A percentile compares a stretch with the other conserved stretches of the same genome.
These are phyloP conservation scores for Teratosphaeria zuluensis DNA, from an alignment of 2,329 filamentous ascomycete species.

Conservation along the genomic window DNA sequence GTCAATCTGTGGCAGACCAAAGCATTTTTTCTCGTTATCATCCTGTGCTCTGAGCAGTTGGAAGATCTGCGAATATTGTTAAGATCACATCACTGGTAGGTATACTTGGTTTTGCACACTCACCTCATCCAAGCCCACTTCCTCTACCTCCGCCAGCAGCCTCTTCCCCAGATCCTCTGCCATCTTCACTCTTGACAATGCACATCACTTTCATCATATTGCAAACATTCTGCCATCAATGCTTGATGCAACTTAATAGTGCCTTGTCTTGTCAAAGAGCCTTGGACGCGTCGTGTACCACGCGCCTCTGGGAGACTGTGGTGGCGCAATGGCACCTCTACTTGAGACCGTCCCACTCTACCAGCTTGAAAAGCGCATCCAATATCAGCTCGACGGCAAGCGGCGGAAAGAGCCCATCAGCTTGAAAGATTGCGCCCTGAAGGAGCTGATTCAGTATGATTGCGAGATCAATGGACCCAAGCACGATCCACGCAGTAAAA, in stretches of 20 bases:
- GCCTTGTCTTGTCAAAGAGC: neutral
- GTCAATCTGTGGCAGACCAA: conserved; percentile 42
- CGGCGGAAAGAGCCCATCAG: conserved; percentile 44
- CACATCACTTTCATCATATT: neutral
- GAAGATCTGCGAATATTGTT: conserved; percentile 27
- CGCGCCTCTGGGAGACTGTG: neutral
- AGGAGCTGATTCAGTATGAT: conserved; percentile 53
- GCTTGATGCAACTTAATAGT: too few species aligned
- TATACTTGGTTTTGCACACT: conserved; percentile 7
- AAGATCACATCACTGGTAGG: neutral
- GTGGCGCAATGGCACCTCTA: conserved; percentile 44
- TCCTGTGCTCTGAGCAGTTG: conserved; percentile 26
- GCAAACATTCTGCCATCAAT: too few species aligned
- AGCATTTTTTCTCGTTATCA: conserved; percentile 11
- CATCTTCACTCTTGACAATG: conserved; percentile 9
- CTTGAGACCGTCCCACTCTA: conserved; percentile 44
- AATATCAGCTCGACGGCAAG: conserved; percentile 42
- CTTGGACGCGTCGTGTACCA: neutral
- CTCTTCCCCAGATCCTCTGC: conserved; percentile 43
- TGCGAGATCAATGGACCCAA: conserved; percentile 44
- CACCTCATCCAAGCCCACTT: conserved; percentile 43
- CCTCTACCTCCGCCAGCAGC: conserved; percentile 43
- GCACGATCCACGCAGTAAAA: conserved; percentile 30
- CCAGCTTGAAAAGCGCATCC: conserved; percentile 42
- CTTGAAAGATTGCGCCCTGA: conserved; percentile 45